Evolutionary conservation across 441 rosid species (phyloP), one percentile per base, ranked within the genome.

Genomic region (Eruca vesicaria): DNA sequence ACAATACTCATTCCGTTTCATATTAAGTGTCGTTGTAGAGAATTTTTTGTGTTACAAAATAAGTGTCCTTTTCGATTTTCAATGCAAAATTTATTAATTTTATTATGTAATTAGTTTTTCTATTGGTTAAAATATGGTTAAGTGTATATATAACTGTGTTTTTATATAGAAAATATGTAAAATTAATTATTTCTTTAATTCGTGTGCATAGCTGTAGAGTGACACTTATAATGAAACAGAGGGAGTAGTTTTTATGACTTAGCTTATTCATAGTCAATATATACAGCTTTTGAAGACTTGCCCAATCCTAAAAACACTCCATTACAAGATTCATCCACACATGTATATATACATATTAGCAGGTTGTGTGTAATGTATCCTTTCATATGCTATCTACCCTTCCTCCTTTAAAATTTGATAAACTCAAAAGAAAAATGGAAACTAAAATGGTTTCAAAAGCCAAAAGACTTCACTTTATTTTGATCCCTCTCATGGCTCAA

Each of bases 401-500:
- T 43, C 57, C 20, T 60, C 50, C 50, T 32, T 23, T 1, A 23
- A 1, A 1, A 23, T 23, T 23, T 23, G 33, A 36, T 48, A 23
- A 26, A 16, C 68, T 61, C 28, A 35, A 23, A 16, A 59, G 26
- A 23, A 23, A 63, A 50, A 66, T 48, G 68, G 16, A 52, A 32
- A 19, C 79, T 9, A 58, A 41, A n/a, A 81, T 81, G 80, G 76
- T 71, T 53, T 70, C 85, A 19, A 50, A 63, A 33, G 4, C 75
- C 12, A 72, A 50, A 66, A 71, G 57, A 62, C 84, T 80, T 63
- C 90, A 86, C 73, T 83, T 86, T 63, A 23, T 82, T 8, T 67
- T 86, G 66, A 67, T 83, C 72, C 93, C 93, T 12, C 82, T 82
- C 41, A 76, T 85, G 84, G 87, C 82, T 5, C 90, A 82, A 68